Evolutionary conservation across 129 eudicot genomes (phyloP), one percentile per base, ranked within the genome.

Genomic region (Arctium lappa): DNA sequence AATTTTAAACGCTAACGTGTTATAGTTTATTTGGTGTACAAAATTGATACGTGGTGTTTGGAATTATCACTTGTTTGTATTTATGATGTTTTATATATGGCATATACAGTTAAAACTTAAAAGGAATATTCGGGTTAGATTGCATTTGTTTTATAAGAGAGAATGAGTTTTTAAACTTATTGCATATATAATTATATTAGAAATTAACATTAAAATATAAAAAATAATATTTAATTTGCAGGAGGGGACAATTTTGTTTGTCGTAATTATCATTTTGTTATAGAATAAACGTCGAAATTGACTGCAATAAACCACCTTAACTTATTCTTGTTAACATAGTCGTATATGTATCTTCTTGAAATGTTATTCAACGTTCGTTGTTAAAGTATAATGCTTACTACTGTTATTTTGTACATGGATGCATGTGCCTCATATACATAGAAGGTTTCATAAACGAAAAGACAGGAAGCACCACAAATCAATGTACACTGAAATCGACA

Each of bases 11-110:
- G 22, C 15, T 12, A 7, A 15, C 18, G 40, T 79, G 68, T 79
- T 44, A 75, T 65, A 80, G 53, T 80, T 80, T 44, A 72, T 80
- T 71, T 80, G 78, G 83, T 72, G 4, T 34, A 80, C 31, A 72
- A n/a, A 80, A 72, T 8, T 22, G 71, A 72, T 72, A 72, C 78
- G 78, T 80, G 72, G 84, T 13, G 72, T 38, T 11, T 18, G 16
- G 38, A 68, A 34, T 18, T 36, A 63, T 50, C 74, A 34, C 32
- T 80, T 50, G 39, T 80, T 40, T 31, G 73, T 70, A 22, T 22
- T 33, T 33, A n/a, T 72, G 39, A 48, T 33, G 0, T 80, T n/a
- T 48, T 50, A 68, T 80, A 27, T 80, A 48, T 50, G 53, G 56
- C 48, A 18, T 12, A 10, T 34, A 50, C 34, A 39, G 4, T 34